Evolutionary conservation across 2,329 filamentous ascomycete genomes (phyloP), one percentile per base, ranked within the genome.

Genomic region (Raffaelea albimanens): DNA sequence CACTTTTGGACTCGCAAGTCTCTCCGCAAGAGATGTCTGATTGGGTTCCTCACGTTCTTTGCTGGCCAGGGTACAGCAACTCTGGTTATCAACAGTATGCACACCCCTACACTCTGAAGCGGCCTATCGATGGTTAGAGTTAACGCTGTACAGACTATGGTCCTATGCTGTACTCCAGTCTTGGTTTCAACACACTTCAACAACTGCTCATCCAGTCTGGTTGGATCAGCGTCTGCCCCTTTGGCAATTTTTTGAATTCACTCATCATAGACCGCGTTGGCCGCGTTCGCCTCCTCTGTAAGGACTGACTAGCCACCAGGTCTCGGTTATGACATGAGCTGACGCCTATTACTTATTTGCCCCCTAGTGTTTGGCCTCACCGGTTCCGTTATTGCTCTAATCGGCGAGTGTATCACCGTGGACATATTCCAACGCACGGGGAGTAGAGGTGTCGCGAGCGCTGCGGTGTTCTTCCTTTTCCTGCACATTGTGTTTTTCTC

Each of bases 381-480:
- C n/a, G 44, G 44, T 38, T 21, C 11, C 38, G 14, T 18, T 18
- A 13, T 34, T 14, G 36, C 44, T 4, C 38, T 46, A 4, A 22
- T 46, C 16, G 44, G 44, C 18, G 44, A 40, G 14, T 40, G 36
- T 18, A 23, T 46, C 9, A 25, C 44, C n/a, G n/a, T 40, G 18
- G 19, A n/a, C 38, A n/a, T 9, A 7, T 46, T 46, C 19, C 4
- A 33, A 18, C 11, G 36, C 19, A 45, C 43, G 2, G 33, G 31
- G 13, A 7, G 5, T 3, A 7, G 31, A 4, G 31, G 11, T 5
- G n/a, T 38, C 3, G 44, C 31, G 20, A 33, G 40, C 29, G 31
- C 29, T 3, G 44, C 40, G 3, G 38, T 50, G 23, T 41, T 46
- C 13, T 50, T 46, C 21, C 19, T 50, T 3, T 46, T 38, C 33